Conservation (phyloP, 2,329 filamentous ascomycete genomes). For the Cercospora sesami region DNA sequence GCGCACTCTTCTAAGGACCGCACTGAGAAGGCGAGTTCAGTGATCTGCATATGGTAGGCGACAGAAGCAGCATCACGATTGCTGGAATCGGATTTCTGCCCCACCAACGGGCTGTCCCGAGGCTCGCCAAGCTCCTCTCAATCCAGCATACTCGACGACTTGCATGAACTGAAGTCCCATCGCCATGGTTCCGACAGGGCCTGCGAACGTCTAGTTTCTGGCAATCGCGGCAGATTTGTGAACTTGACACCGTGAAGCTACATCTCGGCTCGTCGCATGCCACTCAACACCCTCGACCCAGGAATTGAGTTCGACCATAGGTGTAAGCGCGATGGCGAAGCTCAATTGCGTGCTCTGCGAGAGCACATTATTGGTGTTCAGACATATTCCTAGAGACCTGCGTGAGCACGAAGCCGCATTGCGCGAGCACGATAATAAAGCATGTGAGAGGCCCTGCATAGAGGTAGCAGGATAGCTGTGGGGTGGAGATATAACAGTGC, state of each 20-base stretch:
- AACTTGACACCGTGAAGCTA: not conserved
- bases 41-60: not conserved
- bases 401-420: not conserved
- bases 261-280: slow-evolving; percentile 17
- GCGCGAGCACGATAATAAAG: slow-evolving; percentile 8
- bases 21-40: not conserved
- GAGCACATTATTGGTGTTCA: slow-evolving; percentile 1
- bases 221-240: slow-evolving; percentile 11
- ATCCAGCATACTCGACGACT: not conserved
- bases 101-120: not conserved
- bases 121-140: not conserved
- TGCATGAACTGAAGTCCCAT: not conserved
- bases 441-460: slow-evolving; percentile 6
- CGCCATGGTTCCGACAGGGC: not conserved
- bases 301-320: slow-evolving; percentile 10
- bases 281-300: not conserved
- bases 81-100: not conserved
- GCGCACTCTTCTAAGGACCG: not conserved
- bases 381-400: not conserved
- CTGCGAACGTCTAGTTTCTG: slow-evolving; percentile 3
- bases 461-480: not conserved
- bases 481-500: not conserved
- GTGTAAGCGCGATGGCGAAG: slow-evolving; percentile 18
- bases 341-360: slow-evolving; percentile 20
- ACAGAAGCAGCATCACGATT: not conserved